Percentiles rank a stretch among this genome's conserved stretches.
phyloP scores from a whole-genome alignment of 2,329 filamentous ascomycete species.

The Chlorencoelia australis region DNA sequence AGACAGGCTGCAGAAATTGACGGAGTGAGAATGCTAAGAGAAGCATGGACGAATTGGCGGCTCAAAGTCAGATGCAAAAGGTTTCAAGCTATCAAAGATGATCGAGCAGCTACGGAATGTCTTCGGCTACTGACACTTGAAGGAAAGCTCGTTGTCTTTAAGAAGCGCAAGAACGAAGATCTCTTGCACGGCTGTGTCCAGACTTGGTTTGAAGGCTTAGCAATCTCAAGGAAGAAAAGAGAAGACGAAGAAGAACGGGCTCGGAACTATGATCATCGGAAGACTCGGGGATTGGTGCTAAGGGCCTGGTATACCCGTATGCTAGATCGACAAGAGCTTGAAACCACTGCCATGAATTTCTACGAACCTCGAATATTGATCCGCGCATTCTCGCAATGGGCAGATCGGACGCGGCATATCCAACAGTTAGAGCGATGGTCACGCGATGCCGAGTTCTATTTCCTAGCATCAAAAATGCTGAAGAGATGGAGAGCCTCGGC shows the following conservation, averaged over 20 bases:
- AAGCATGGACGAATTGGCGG: constrained; percentile 53
- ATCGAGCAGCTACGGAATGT: constrained; percentile 42
- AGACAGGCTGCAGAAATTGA: constrained; percentile 40
- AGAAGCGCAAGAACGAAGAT: constrained; percentile 30
- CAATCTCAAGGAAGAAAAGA: constrained; percentile 20
- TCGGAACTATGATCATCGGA: constrained; percentile 15
- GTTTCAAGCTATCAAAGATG: constrained; percentile 41
- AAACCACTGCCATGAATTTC: constrained; percentile 16
- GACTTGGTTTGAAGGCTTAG: constrained; percentile 31
- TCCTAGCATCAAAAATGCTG: constrained; percentile 20
- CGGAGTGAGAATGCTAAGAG: constrained; percentile 41
- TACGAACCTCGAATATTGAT: constrained; percentile 15
- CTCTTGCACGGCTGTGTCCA: constrained; percentile 31
- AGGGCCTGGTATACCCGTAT: constrained; percentile 18
- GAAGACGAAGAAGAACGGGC: constrained; percentile 20
- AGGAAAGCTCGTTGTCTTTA: constrained; percentile 28
- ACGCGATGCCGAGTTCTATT: constrained; percentile 23
- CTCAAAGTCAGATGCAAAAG: constrained; percentile 45
- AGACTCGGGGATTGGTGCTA: constrained; percentile 16
- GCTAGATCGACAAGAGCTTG: constrained; percentile 11
- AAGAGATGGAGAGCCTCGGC: constrained; percentile 24
- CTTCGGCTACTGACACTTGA: constrained; percentile 54
- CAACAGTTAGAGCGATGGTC: constrained; percentile 18
- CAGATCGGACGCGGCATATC: constrained; percentile 13
- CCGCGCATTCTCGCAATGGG: constrained; percentile 15